These are phyloP conservation scores for Metschnikowia sp. DNA, from an alignment of 805 yeast species.

Conservation along the genomic window DNA sequence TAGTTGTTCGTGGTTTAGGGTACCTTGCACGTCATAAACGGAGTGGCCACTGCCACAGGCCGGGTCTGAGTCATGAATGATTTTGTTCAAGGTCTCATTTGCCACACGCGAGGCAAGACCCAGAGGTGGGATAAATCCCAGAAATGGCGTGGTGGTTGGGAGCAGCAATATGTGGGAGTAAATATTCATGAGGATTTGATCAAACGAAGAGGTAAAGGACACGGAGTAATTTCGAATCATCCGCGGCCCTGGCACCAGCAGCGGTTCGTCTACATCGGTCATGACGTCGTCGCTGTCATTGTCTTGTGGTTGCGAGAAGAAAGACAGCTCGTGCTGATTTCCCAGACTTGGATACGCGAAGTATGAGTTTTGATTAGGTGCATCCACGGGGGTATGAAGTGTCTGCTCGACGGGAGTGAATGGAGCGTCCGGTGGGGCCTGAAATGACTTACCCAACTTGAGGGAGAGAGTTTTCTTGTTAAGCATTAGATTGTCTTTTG, in stretches of 20 bases:
- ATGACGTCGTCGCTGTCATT: conserved; percentile 42
- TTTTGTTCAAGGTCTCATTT: conserved; percentile 33
- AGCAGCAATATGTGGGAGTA: conserved; percentile 35
- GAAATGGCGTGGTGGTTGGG: conserved; percentile 46
- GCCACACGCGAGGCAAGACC: conserved; percentile 45
- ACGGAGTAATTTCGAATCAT: conserved; percentile 27
- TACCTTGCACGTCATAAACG: conserved; percentile 31
- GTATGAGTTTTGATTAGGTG: conserved; percentile 11
- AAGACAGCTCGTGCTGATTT: conserved; percentile 9
- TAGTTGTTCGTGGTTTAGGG: conserved; percentile 31
- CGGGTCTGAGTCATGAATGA: conserved; percentile 19
- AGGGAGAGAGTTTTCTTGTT: conserved; percentile 33
- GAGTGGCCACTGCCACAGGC: conserved; percentile 15
- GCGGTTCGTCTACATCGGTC: conserved; percentile 37
- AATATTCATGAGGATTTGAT: conserved; percentile 32
- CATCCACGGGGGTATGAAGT: conserved; percentile 37
- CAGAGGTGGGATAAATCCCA: conserved; percentile 42
- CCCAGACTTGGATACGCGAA: conserved; percentile 9
- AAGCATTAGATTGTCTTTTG: conserved; percentile 13
- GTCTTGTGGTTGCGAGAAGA: conserved; percentile 32
- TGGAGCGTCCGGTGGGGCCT: conserved; percentile 29
- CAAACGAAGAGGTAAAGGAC: conserved; percentile 34
- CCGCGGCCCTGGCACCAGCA: conserved; percentile 16
- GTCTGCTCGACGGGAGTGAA: conserved; percentile 46
- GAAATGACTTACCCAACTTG: conserved; percentile 31